Evolutionary conservation across 2,329 filamentous ascomycete species (phyloP).

Genomic region (Juglanconis sp.): DNA sequence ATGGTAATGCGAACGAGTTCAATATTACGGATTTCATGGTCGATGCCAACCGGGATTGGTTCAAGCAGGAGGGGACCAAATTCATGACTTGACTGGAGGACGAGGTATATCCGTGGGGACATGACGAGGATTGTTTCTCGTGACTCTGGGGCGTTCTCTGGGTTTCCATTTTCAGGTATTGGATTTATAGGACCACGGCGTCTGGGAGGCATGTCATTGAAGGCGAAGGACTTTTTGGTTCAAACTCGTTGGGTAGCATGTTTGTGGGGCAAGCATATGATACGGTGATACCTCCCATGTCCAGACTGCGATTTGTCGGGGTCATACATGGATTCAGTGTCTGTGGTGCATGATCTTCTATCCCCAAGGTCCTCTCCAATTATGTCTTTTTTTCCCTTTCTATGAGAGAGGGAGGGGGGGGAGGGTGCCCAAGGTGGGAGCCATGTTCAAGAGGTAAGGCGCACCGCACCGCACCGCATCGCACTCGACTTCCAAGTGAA

Average conservation of each 20-base stretch:
- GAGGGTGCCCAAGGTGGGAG: no score
- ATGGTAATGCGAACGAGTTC: slow-evolving; percentile 54
- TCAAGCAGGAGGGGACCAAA: slow-evolving; percentile 46
- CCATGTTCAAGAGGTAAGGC: no score
- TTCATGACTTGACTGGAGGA: slow-evolving; percentile 19
- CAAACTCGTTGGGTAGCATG: no score
- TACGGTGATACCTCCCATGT: background rate
- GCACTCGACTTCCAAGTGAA: no score
- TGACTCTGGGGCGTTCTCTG: background rate
- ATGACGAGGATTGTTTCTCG: no score
- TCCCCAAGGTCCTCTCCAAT: no score
- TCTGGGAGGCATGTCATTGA: background rate
- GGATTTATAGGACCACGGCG: background rate
- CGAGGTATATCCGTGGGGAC: no score
- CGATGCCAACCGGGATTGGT: slow-evolving; percentile 72
- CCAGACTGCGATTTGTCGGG: no score
- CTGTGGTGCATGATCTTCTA: background rate
- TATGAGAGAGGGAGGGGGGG: no score
- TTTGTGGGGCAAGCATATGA: background rate
- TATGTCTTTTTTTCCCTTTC: no score
- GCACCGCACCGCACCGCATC: no score
- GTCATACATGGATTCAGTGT: background rate
- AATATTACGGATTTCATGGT: slow-evolving; percentile 79
- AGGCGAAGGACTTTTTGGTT: background rate
- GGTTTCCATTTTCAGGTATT: background rate